Evolutionary conservation across 1,139 yeast genomes (phyloP).

Genomic region (Diutina mesorugosa): DNA sequence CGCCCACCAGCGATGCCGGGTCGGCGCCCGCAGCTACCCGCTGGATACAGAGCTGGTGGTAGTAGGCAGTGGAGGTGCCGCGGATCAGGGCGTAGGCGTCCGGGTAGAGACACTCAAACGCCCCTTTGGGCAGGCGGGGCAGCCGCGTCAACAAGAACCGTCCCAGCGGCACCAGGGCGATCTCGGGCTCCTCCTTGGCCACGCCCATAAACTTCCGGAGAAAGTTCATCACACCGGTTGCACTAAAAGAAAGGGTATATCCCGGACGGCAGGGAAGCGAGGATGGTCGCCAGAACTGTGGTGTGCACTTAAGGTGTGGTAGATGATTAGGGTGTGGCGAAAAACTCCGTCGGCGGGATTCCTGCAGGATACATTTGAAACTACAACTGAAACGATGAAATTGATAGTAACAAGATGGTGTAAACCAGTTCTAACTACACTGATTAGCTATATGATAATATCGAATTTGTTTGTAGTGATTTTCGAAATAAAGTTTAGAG

Average conservation of each 20-base stretch:
- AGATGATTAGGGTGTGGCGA: background rate
- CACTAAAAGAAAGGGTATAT: too few relatives aligned
- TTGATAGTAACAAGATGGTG: background rate
- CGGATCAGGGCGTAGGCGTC: conserved; percentile 71
- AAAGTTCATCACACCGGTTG: conserved; percentile 48
- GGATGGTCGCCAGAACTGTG: background rate
- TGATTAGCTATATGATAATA: too few relatives aligned
- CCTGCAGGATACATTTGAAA: background rate
- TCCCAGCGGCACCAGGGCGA: conserved; percentile 69
- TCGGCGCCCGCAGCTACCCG: conserved; percentile 18
- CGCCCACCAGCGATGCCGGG: conserved; percentile 37
- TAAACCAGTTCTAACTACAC: too few relatives aligned
- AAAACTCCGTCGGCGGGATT: background rate
- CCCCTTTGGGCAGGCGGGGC: conserved; percentile 76
- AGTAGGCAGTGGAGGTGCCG: conserved; percentile 50
- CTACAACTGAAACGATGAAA: too few relatives aligned
- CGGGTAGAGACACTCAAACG: conserved; percentile 62
- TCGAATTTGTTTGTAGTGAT: too few relatives aligned
- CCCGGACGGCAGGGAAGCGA: background rate
- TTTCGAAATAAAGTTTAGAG: too few relatives aligned
- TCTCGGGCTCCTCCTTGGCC: conserved; percentile 40
- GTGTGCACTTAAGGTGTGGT: background rate
- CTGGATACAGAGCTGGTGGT: conserved; percentile 61
- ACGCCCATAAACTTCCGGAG: conserved; percentile 57
- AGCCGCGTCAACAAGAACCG: conserved; percentile 62